Conservation (phyloP, 2,329 filamentous ascomycete genomes). For the Colletotrichum cuscutae region DNA sequence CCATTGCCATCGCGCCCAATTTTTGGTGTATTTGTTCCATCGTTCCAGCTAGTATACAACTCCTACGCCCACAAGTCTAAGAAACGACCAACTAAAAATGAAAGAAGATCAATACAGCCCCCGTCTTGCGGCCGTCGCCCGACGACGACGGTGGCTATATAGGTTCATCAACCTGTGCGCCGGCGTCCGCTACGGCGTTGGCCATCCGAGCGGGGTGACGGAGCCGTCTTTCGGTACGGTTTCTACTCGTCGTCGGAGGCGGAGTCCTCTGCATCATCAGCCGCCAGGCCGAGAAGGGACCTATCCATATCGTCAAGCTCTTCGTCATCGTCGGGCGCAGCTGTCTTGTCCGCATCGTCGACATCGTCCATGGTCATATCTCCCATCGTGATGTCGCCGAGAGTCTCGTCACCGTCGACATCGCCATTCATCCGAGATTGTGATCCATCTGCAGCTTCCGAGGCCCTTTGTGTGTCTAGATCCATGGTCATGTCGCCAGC, state of each 20-base stretch:
- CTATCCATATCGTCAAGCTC: slow-evolving; percentile 51
- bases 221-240: not conserved
- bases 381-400: slow-evolving; percentile 47
- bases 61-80: slow-evolving; percentile 23
- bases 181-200: not conserved
- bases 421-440: slow-evolving; percentile 44
- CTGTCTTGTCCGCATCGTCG: slow-evolving; percentile 47
- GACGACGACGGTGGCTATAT: not conserved
- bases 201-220: not conserved
- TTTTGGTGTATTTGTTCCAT: slow-evolving; percentile 15
- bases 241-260: slow-evolving; percentile 19
- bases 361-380: slow-evolving; percentile 62
- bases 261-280: slow-evolving; percentile 28
- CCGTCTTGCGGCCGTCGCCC: not conserved
- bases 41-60: slow-evolving; percentile 28
- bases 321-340: slow-evolving; percentile 43
- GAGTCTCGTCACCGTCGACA: slow-evolving; percentile 46
- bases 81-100: not conserved
- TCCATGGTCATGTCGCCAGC: slow-evolving; percentile 40
- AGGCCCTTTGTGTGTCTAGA: slow-evolving; percentile 43
- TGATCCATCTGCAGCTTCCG: slow-evolving; percentile 26
- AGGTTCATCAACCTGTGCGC: not conserved
- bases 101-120: not conserved
- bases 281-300: slow-evolving; percentile 32
- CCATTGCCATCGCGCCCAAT: slow-evolving; percentile 1